Evolutionary conservation across 163 green algal species (phyloP).

Genomic region (Smithsoniella earleae): DNA sequence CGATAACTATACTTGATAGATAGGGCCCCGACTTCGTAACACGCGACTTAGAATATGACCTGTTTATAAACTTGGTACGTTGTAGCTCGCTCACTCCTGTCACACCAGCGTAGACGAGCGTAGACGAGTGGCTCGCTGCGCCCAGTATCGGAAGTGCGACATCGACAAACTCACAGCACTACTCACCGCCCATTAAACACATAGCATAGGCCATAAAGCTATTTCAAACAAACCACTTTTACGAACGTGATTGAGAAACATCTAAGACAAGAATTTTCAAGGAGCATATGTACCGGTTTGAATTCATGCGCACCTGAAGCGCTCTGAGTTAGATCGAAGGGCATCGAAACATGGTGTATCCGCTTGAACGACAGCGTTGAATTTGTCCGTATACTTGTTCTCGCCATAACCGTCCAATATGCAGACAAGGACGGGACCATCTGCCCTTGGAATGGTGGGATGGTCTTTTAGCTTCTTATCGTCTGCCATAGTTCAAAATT

Average conservation of each 20-base stretch:
- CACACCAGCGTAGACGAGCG: too few relatives aligned
- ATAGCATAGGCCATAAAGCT: not conserved
- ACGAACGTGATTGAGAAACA: too few relatives aligned
- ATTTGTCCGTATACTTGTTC: slow-evolving; percentile 65
- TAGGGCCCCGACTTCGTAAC: not conserved
- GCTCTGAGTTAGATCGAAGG: slow-evolving; percentile 37
- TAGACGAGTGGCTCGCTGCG: too few relatives aligned
- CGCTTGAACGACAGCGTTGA: slow-evolving; percentile 58
- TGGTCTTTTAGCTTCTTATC: slow-evolving; percentile 55
- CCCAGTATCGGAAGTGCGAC: not conserved
- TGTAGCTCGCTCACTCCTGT: too few relatives aligned
- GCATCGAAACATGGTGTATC: slow-evolving; percentile 61
- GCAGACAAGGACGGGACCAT: slow-evolving; percentile 73
- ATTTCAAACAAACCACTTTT: not conserved
- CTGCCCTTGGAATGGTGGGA: slow-evolving; percentile 51
- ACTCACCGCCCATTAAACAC: not conserved
- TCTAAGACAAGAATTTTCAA: too few relatives aligned
- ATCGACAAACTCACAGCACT: not conserved
- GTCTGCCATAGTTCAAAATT: too few relatives aligned
- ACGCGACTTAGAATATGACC: not conserved
- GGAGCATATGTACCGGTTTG: not conserved
- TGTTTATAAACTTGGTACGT: too few relatives aligned
- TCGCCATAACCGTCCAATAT: slow-evolving; percentile 86
- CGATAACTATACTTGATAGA: not conserved
- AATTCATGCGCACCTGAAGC: slow-evolving; percentile 1